These are phyloP conservation scores for Polyporus arcularius DNA, from an alignment of 768 basidiomycete species.

Conservation along the genomic window DNA sequence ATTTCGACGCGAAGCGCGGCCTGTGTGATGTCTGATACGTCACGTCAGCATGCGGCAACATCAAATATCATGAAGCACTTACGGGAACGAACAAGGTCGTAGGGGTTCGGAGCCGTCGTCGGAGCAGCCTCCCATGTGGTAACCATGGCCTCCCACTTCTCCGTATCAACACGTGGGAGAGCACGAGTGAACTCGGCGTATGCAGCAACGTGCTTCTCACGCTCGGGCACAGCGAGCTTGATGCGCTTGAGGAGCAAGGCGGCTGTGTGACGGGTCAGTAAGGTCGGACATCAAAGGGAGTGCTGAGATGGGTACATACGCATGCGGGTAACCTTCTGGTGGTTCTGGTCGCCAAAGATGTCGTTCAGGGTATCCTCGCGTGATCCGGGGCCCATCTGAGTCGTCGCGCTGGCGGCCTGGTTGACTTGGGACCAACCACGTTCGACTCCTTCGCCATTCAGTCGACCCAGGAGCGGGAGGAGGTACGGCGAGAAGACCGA, in stretches of 20 bases:
- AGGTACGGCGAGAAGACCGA: conserved; percentile 33
- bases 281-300: conserved; percentile 24
- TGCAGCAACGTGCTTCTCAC: background rate
- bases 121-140: background rate
- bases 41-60: too few species aligned
- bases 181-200: background rate
- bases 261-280: too few species aligned
- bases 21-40: too few species aligned
- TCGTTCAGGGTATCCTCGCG: conserved; percentile 39
- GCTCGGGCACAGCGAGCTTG: background rate
- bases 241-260: background rate
- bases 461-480: conserved; percentile 27
- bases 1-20: background rate
- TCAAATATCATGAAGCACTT: too few species aligned
- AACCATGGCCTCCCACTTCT: background rate
- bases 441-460: conserved; percentile 41
- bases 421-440: conserved; percentile 38
- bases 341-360: conserved; percentile 35
- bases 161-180: background rate
- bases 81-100: background rate
- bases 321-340: conserved; percentile 35
- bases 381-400: conserved; percentile 38
- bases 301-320: conserved; percentile 15
- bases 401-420: conserved; percentile 29
- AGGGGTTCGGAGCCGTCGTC: background rate